These are phyloP conservation scores for Myriosclerotinia duriaeana DNA, from an alignment of 2,329 filamentous ascomycete genomes.

Conservation along the genomic window DNA sequence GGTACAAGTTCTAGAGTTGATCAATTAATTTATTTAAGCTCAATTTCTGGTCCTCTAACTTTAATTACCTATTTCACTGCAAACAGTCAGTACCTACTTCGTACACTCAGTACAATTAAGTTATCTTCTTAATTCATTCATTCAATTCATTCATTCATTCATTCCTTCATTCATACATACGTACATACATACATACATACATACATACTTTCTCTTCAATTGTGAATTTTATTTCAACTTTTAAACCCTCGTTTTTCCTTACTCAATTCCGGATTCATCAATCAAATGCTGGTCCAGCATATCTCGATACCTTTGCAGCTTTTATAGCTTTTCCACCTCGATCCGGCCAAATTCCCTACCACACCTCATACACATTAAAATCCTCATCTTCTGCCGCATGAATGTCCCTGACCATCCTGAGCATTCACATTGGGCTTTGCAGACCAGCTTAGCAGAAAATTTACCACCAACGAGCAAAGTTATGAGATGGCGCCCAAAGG, in stretches of 20 bases:
- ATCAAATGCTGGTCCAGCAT: constrained; percentile 20
- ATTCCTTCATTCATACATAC: no score
- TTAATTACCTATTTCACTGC: constrained; percentile 17
- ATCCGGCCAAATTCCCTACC: constrained; percentile 20
- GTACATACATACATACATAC: background rate
- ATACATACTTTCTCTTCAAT: constrained; percentile 16
- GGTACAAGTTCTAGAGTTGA: no score
- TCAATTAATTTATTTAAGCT: constrained; percentile 10
- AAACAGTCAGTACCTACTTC: background rate
- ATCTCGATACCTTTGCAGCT: constrained; percentile 18
- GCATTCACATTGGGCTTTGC: constrained; percentile 21
- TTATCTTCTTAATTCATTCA: background rate
- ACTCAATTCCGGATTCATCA: constrained; percentile 16
- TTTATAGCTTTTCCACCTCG: constrained; percentile 15
- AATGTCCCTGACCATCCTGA: constrained; percentile 12
- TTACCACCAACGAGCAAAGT: constrained; percentile 20
- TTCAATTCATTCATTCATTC: background rate
- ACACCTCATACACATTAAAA: constrained; percentile 15
- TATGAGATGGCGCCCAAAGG: constrained; percentile 36
- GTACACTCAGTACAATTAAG: no score
- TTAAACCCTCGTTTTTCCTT: background rate
- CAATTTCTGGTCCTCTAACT: constrained; percentile 17
- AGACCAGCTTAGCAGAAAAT: constrained; percentile 20
- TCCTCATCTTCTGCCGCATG: constrained; percentile 21
- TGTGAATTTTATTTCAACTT: constrained; percentile 8